Conservation (phyloP, 2,329 filamentous ascomycete genomes). For the Beauveria scarabaeidicola region DNA sequence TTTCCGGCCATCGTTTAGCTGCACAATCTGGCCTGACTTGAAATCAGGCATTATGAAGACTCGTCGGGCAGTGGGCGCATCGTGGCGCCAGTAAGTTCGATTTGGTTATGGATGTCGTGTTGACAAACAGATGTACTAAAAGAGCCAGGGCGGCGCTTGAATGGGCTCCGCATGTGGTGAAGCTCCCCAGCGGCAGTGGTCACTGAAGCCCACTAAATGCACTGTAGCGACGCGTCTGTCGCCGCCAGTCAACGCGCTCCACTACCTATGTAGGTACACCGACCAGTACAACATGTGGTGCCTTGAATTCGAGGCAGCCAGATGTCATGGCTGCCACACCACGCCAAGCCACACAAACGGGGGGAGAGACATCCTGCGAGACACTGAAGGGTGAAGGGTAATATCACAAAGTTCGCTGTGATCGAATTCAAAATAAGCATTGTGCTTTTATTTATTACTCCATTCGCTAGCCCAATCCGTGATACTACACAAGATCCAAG, state of each 20-base stretch:
- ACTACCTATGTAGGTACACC: no score
- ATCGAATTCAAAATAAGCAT: not conserved
- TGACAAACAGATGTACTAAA: constrained; percentile 4
- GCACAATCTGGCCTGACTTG: constrained; percentile 63
- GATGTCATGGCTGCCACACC: not conserved
- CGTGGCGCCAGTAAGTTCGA: constrained; percentile 16
- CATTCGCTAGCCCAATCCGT: not conserved
- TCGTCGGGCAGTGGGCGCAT: constrained; percentile 23
- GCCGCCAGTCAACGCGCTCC: constrained; percentile 1
- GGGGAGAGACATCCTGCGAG: constrained; percentile 1
- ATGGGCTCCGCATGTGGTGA: not conserved
- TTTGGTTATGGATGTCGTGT: not conserved
- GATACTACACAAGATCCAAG: not conserved
- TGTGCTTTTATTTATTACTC: not conserved
- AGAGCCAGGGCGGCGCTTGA: not conserved
- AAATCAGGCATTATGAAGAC: constrained; percentile 45
- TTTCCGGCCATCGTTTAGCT: constrained; percentile 67
- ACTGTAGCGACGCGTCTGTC: not conserved
- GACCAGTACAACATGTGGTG: not conserved
- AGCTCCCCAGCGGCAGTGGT: not conserved
- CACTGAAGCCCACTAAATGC: not conserved
- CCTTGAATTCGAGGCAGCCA: constrained; percentile 4
- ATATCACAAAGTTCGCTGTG: not conserved
- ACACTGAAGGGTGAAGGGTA: not conserved
- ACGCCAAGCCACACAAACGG: not conserved